phyloP scores from a whole-genome alignment of 1,284 basidiomycete species.

The Puccinia horiana region DNA sequence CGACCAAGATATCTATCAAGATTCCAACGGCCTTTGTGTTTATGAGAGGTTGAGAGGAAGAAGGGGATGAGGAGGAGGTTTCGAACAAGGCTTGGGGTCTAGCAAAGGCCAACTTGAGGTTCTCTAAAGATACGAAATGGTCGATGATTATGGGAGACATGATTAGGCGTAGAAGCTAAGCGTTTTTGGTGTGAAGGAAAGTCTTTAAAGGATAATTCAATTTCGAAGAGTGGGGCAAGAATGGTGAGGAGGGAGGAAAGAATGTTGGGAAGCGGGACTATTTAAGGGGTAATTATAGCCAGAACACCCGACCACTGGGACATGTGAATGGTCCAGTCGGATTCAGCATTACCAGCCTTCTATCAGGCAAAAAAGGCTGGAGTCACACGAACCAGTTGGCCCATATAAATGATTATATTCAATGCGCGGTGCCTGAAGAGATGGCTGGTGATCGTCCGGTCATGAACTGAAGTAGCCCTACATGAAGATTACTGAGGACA shows the following conservation, averaged over 20 bases:
- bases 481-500: background rate
- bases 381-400: background rate
- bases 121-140: background rate
- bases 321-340: background rate
- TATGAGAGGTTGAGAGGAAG: background rate
- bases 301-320: background rate
- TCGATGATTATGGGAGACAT: constrained; percentile 20
- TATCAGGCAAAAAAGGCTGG: background rate
- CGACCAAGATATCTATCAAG: background rate
- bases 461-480: background rate
- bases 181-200: background rate
- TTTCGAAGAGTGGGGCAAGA: background rate
- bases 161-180: background rate
- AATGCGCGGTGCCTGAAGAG: background rate
- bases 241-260: background rate
- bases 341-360: constrained; percentile 8
- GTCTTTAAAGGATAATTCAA: background rate
- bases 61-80: background rate
- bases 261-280: background rate
- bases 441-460: background rate
- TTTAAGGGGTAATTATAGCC: background rate
- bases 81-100: constrained; percentile 14
- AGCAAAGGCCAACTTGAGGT: background rate
- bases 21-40: background rate
- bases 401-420: background rate